Evolutionary conservation across 2,329 filamentous ascomycete genomes (phyloP).

Genomic region (Fusarium siculi): DNA sequence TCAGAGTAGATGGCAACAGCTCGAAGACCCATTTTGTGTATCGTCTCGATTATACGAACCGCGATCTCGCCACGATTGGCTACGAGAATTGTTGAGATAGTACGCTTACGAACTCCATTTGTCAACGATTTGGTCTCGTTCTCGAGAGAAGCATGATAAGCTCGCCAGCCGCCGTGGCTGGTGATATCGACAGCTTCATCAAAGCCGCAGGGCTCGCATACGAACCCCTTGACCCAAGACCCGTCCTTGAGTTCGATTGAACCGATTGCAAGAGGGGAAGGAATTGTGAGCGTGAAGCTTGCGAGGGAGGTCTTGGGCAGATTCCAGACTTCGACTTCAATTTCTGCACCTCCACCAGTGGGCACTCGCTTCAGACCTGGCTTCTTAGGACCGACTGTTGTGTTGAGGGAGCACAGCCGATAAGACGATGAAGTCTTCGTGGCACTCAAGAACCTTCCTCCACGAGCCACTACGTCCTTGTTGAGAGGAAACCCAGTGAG

Average conservation of each 20-base stretch:
- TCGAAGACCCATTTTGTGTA: constrained; percentile 72
- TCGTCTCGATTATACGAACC: constrained; percentile 74
- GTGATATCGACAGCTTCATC: constrained; percentile 48
- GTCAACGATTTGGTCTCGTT: neutral
- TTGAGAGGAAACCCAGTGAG: constrained; percentile 49
- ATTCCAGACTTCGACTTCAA: constrained; percentile 52
- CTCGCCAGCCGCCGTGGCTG: constrained; percentile 46
- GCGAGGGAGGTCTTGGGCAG: constrained; percentile 45
- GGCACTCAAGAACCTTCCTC: constrained; percentile 38
- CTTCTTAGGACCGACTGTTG: constrained; percentile 37
- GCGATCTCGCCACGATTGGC: constrained; percentile 75
- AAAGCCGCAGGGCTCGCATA: constrained; percentile 51
- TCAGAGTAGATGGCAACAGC: constrained; percentile 77
- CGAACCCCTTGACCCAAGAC: constrained; percentile 50
- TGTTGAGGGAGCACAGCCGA: constrained; percentile 44
- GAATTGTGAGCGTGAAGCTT: constrained; percentile 48
- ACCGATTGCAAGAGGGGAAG: constrained; percentile 50
- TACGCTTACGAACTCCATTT: neutral
- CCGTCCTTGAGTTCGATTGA: constrained; percentile 49
- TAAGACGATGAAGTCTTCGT: constrained; percentile 48
- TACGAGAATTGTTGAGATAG: constrained; percentile 61
- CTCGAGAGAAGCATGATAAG: constrained; percentile 33
- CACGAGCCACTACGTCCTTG: constrained; percentile 47
- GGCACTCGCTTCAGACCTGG: constrained; percentile 48
- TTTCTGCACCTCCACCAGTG: constrained; percentile 36